These are phyloP conservation scores for Pythium aristosporum DNA, from an alignment of 352 stramenopile genomes.

Conservation along the genomic window DNA sequence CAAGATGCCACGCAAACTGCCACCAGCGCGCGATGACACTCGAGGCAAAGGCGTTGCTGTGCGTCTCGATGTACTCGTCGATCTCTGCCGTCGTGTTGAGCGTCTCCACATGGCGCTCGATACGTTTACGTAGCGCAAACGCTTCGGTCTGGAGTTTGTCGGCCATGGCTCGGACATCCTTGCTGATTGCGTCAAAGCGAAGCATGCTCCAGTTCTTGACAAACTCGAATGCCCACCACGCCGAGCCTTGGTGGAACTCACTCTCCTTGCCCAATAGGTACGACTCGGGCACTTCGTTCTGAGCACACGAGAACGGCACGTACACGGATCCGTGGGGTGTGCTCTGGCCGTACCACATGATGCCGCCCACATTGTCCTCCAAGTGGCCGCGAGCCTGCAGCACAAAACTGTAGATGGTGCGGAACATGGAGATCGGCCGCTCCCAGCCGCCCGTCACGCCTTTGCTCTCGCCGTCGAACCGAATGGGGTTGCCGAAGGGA, in stretches of 20 bases:
- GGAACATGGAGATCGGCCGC: slow-evolving; percentile 86
- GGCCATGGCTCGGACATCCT: slow-evolving; percentile 38
- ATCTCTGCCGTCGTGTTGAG: slow-evolving; percentile 27
- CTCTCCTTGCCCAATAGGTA: slow-evolving; percentile 59
- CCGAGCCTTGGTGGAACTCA: slow-evolving; percentile 43
- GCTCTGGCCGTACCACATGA: slow-evolving; percentile 55
- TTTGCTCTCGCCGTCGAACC: slow-evolving; percentile 55
- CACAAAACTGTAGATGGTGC: slow-evolving; percentile 79
- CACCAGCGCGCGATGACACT: slow-evolving; percentile 49
- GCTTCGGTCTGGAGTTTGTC: slow-evolving; percentile 36
- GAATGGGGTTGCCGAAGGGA: slow-evolving; percentile 85
- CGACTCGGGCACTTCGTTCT: slow-evolving; percentile 38
- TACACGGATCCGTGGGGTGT: slow-evolving; percentile 55
- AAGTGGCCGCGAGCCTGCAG: slow-evolving; percentile 36
- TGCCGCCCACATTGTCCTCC: slow-evolving; percentile 35
- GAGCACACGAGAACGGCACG: slow-evolving; percentile 49
- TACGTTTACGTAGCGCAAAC: slow-evolving; percentile 26
- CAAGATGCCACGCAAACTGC: slow-evolving; percentile 50
- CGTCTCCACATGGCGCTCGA: slow-evolving; percentile 29
- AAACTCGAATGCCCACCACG: slow-evolving; percentile 77
- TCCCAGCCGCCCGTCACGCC: slow-evolving; percentile 64
- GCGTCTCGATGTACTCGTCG: slow-evolving; percentile 28
- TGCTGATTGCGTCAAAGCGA: slow-evolving; percentile 53
- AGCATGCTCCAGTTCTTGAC: slow-evolving; percentile 75
- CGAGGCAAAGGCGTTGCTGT: slow-evolving; percentile 44